Conservation (phyloP, 2,329 filamentous ascomycete species). For the Epichloe sp. region DNA sequence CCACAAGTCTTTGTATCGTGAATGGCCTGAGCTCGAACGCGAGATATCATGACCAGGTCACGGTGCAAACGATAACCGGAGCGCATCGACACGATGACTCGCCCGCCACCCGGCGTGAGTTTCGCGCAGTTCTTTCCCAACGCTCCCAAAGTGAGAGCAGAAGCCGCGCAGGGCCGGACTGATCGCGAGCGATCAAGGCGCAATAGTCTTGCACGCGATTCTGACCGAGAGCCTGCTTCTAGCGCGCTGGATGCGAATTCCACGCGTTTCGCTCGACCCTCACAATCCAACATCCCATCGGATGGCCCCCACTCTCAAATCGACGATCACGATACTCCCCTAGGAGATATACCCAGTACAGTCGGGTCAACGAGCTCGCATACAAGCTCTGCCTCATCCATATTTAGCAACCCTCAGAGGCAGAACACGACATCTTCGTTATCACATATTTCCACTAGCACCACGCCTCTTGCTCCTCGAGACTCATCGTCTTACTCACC, state of each 20-base stretch:
- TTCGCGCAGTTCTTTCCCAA: conserved; percentile 81
- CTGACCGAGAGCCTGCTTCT: conserved; percentile 12
- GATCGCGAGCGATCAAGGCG: conserved; percentile 19
- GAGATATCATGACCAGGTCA: conserved; percentile 44
- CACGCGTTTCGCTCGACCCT: conserved; percentile 11
- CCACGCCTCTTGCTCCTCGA: conserved; percentile 16
- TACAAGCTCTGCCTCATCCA: conserved; percentile 56
- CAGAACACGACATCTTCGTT: conserved; percentile 28
- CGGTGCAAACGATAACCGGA: conserved; percentile 38
- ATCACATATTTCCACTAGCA: conserved; percentile 28
- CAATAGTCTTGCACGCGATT: conserved; percentile 11
- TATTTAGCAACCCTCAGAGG: conserved; percentile 44
- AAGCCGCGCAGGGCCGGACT: conserved; percentile 24
- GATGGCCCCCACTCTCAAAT: conserved; percentile 17
- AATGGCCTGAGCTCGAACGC: conserved; percentile 15
- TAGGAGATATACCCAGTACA: conserved; percentile 56
- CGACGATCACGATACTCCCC: conserved; percentile 46
- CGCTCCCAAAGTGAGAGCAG: conserved; percentile 51
- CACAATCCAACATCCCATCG: conserved; percentile 11
- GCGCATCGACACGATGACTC: conserved; percentile 57
- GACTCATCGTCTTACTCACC: conserved; percentile 38
- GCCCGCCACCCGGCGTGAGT: conserved; percentile 57
- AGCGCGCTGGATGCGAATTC: conserved; percentile 13
- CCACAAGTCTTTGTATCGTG: conserved; percentile 10
- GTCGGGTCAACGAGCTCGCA: conserved; percentile 61